phyloP scores from a whole-genome alignment of 768 basidiomycete genomes.

The Tricholoma flavovirens region DNA sequence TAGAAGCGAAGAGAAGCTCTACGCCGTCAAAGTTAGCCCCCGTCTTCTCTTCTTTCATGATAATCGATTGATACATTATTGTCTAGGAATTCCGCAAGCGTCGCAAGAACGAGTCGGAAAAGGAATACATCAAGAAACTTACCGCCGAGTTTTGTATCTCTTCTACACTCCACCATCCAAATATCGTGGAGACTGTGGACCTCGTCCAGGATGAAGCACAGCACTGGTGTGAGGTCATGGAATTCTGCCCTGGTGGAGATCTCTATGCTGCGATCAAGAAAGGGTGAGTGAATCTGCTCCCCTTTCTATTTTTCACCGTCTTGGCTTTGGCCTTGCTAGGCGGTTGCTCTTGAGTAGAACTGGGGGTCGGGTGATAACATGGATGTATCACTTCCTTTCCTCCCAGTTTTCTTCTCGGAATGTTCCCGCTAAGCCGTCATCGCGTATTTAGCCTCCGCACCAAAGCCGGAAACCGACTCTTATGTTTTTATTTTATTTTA shows the following conservation, averaged over 20 bases:
- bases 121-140: conserved; percentile 99
- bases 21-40: conserved; percentile 88
- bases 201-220: conserved; percentile 96
- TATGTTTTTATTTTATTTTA: conserved; percentile 11
- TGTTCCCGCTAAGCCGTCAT: not conserved
- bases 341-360: not conserved
- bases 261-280: conserved; percentile 99
- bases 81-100: conserved; percentile 93
- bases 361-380: not conserved
- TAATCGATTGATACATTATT: no score
- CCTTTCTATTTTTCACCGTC: conserved; percentile 4
- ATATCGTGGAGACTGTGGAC: conserved; percentile 98
- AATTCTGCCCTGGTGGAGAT: conserved; percentile 97
- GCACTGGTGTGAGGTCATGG: conserved; percentile 99
- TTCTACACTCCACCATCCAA: conserved; percentile 88
- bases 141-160: conserved; percentile 99
- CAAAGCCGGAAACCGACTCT: conserved; percentile 7
- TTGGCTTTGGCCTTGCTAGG: not conserved
- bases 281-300: conserved; percentile 45
- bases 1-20: conserved; percentile 90
- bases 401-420: conserved; percentile 7
- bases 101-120: conserved; percentile 96
- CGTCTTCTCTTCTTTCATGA: no score
- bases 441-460: not conserved
- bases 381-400: not conserved